Conservation (phyloP, 768 basidiomycete genomes). For the Lentinula detonsa region DNA sequence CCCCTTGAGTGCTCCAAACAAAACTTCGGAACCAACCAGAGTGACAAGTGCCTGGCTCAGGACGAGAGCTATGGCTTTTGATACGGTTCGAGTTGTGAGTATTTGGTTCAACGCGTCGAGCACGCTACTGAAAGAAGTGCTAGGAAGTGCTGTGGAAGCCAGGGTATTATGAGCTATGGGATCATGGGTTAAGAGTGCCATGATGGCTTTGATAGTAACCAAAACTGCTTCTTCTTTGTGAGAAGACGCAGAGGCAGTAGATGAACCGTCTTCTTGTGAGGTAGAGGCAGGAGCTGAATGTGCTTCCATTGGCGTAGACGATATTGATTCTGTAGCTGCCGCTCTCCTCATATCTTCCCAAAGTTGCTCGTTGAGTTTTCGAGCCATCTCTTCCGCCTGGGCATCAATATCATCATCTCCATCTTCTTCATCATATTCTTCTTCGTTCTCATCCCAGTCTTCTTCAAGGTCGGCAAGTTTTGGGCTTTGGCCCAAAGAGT, state of each 20-base stretch:
- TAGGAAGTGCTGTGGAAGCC: slow-evolving; percentile 43
- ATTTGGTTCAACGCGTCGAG: slow-evolving; percentile 49
- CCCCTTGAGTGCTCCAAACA: slow-evolving; percentile 61
- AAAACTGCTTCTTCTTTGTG: slow-evolving; percentile 55
- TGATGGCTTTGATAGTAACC: slow-evolving; percentile 58
- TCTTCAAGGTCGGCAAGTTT: slow-evolving; percentile 14
- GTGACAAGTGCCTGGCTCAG: slow-evolving; percentile 59
- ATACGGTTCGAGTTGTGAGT: slow-evolving; percentile 38
- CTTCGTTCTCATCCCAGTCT: slow-evolving; percentile 35
- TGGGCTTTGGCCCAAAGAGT: neutral
- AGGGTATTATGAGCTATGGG: slow-evolving; percentile 50
- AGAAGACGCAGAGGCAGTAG: slow-evolving; percentile 13
- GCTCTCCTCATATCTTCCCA: slow-evolving; percentile 73
- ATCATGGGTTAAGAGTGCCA: slow-evolving; percentile 53
- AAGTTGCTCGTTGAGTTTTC: slow-evolving; percentile 67
- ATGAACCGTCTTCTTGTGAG: slow-evolving; percentile 15
- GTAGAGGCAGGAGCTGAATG: neutral
- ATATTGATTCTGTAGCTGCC: slow-evolving; percentile 29
- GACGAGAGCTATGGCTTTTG: slow-evolving; percentile 46
- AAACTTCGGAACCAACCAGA: slow-evolving; percentile 56
- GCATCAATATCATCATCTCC: slow-evolving; percentile 42
- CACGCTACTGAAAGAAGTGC: slow-evolving; percentile 41
- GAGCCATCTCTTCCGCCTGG: slow-evolving; percentile 70
- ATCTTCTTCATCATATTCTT: slow-evolving; percentile 26
- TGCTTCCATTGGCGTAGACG: neutral